These are phyloP conservation scores for Huiozyma sinensis DNA, from an alignment of 805 yeast species.

Conservation along the genomic window DNA sequence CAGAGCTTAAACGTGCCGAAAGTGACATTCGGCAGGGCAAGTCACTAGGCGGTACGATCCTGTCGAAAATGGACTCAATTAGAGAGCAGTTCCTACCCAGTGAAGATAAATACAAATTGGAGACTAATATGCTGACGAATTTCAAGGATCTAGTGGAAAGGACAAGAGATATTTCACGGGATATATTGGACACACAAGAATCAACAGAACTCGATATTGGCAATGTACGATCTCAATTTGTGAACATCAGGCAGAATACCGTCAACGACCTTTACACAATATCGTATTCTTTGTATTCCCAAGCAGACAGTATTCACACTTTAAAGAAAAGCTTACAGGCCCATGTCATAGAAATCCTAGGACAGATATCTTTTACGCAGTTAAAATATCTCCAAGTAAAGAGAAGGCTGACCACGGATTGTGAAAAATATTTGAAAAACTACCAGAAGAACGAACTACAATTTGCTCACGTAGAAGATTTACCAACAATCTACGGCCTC, in stretches of 20 bases:
- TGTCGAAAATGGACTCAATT: conserved; percentile 4
- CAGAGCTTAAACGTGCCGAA: conserved; percentile 10
- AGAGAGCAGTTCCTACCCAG: conserved; percentile 7
- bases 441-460: conserved; percentile 17
- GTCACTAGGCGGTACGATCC: conserved; percentile 6
- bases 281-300: conserved; percentile 19
- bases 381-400: conserved; percentile 29
- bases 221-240: conserved; percentile 3
- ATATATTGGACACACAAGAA: conserved; percentile 8
- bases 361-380: conserved; percentile 31
- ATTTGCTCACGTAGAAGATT: conserved; percentile 40
- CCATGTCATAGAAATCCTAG: conserved; percentile 19
- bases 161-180: conserved; percentile 10
- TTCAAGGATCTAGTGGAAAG: conserved; percentile 17
- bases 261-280: conserved; percentile 17
- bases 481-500: conserved; percentile 66
- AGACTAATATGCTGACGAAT: conserved; percentile 16
- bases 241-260: conserved; percentile 7
- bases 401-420: conserved; percentile 23
- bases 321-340: conserved; percentile 29
- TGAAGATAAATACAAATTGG: conserved; percentile 14
- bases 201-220: background rate
- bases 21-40: conserved; percentile 12
- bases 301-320: conserved; percentile 15
- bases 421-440: conserved; percentile 22